Evolutionary conservation across 2,329 filamentous ascomycete genomes (phyloP).

Genomic region (Fusarium sp.): DNA sequence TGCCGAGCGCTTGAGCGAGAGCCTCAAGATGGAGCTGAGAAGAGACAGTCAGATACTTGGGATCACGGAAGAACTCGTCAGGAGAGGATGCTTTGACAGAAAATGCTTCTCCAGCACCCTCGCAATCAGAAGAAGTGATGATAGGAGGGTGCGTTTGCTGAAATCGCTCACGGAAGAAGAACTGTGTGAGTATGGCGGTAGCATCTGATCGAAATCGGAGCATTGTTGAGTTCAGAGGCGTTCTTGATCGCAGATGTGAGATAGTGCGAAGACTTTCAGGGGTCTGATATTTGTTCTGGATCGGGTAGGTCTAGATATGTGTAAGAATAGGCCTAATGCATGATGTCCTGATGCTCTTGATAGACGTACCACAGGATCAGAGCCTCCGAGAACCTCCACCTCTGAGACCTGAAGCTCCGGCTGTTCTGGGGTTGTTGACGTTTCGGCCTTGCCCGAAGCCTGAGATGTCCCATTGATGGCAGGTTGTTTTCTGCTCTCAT

Average conservation of each 20-base stretch:
- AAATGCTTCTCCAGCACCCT: slow-evolving; percentile 96
- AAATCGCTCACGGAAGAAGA: slow-evolving; percentile 77
- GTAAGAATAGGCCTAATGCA: background rate
- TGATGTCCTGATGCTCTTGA: background rate
- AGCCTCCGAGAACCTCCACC: slow-evolving; percentile 76
- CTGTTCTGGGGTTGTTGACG: slow-evolving; percentile 1
- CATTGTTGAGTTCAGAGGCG: slow-evolving; percentile 81
- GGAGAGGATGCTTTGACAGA: slow-evolving; percentile 63
- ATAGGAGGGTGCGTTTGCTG: slow-evolving; percentile 91
- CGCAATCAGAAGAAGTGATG: slow-evolving; percentile 96
- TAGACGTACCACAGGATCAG: slow-evolving; percentile 77
- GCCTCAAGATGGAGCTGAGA: slow-evolving; percentile 95
- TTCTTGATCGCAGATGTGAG: slow-evolving; percentile 85
- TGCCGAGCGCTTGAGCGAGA: slow-evolving; percentile 84
- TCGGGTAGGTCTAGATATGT: slow-evolving; percentile 77
- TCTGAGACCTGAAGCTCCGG: slow-evolving; percentile 77
- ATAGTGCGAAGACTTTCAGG: slow-evolving; percentile 88
- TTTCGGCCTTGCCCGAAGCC: background rate
- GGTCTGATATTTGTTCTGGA: slow-evolving; percentile 96
- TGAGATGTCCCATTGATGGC: background rate
- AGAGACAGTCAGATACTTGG: slow-evolving; percentile 97
- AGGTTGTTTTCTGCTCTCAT: slow-evolving; percentile 26
- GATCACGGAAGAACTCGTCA: slow-evolving; percentile 76
- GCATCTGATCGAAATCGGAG: slow-evolving; percentile 85
- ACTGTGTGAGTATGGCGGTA: slow-evolving; percentile 75